Evolutionary conservation across 73 alveolate genomes (phyloP).

Genomic region (Paraurostyla sp.): DNA sequence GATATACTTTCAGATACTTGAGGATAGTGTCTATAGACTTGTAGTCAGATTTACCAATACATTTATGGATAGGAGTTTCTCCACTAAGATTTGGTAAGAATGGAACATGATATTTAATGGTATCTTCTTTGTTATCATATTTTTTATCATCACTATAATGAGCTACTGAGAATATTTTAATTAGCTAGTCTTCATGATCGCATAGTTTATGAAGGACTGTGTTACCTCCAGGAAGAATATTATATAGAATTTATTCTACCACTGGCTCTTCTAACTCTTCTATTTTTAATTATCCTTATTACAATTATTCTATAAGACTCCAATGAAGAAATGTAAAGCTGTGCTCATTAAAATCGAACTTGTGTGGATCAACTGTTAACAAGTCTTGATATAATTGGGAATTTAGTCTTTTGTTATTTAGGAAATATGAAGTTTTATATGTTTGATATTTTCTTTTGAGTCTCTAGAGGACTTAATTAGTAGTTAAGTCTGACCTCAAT

Average conservation of each 20-base stretch:
- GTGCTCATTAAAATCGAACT: neutral
- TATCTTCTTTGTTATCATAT: neutral
- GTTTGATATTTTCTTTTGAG: neutral
- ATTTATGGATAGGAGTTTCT: constrained; percentile 20
- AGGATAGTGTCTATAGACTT: constrained; percentile 19
- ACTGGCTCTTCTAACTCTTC: neutral
- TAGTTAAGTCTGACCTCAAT: neutral
- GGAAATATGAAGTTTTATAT: neutral
- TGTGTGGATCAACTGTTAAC: neutral
- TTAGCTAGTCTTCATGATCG: constrained; percentile 26
- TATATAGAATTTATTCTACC: constrained; percentile 18
- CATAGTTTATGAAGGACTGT: constrained; percentile 39
- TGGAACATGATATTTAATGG: constrained; percentile 44
- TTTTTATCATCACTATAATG: too few relatives aligned
- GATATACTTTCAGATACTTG: constrained; percentile 4
- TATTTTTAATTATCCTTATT: neutral
- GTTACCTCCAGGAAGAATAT: constrained; percentile 62
- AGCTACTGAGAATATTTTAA: neutral
- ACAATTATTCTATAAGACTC: constrained; percentile 40
- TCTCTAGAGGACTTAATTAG: neutral
- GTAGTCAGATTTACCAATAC: neutral
- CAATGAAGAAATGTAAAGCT: constrained; percentile 56
- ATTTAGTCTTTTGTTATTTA: neutral
- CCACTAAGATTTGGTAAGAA: constrained; percentile 32
- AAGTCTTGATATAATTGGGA: neutral